Evolutionary conservation across 805 yeast species (phyloP), one percentile per base, ranked within the genome.

Genomic region (Schwanniomyces vanrijiae): DNA sequence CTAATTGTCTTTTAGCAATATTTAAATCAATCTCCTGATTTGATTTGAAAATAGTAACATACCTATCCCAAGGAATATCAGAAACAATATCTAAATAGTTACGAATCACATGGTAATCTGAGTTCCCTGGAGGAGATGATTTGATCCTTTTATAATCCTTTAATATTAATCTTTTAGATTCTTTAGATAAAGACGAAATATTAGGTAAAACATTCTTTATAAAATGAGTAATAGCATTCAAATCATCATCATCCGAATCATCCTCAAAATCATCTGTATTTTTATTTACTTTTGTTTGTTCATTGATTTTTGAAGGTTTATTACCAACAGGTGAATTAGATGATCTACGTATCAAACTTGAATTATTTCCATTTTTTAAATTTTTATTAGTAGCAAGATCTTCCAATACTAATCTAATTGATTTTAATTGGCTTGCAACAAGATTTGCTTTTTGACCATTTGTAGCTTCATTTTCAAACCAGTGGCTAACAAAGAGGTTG

Each of bases 101-200:
- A 46, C 84, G 62, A 38, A 84, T 64, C 1, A 83, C 85, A 58
- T 85, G 88, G 56, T 78, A 82, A 48, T 85, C 90, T 0, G 82
- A 72, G 25, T 83, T 77, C 29, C 77, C 80, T 40, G 76, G 73
- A n/a, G 78, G 77, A 66, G 84, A 76, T 41, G 76, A 71, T 45
- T 70, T 71, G 46, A 84, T 68, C 22, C 88, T 64, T 51, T 77
- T 79, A 58, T 65, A 83, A 54, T 84, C 90, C 48, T 73, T 72
- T 6, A 62, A 44, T 22, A 73, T 61, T 33, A 73, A 62, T 18
- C 77, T 53, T 45, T 73, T 73, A 28, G 75, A 64, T 52, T 72
- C 77, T 6, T 61, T 57, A 1, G 69, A 56, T 16, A 73, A 55
- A 5, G 69, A 50, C 2, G 65, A 45, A 19, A 73, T 64, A 10